Evolutionary conservation across 768 basidiomycete species (phyloP).

Genomic region (Hortiboletus campestris): DNA sequence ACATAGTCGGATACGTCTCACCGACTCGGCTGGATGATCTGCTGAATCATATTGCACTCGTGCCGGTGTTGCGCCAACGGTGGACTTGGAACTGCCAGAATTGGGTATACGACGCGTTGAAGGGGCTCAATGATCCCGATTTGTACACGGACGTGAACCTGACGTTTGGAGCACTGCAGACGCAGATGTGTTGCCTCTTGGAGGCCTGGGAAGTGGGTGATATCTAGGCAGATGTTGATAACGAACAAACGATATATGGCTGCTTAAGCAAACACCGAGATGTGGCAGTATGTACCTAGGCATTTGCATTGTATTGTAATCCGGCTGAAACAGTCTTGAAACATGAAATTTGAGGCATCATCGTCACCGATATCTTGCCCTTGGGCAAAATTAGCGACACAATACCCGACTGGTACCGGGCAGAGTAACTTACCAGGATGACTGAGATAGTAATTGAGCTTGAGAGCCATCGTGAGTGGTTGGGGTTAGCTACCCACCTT

Average conservation of each 20-base stretch:
- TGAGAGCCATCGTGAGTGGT: too few species aligned
- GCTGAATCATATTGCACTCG: constrained; percentile 12
- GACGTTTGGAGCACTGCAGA: constrained; percentile 15
- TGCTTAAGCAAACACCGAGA: background rate
- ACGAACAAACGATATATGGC: background rate
- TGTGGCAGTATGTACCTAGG: background rate
- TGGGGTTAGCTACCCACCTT: too few species aligned
- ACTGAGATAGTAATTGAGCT: too few species aligned
- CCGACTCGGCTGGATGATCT: constrained; percentile 10
- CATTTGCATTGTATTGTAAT: background rate
- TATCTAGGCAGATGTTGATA: constrained; percentile 8
- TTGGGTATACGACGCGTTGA: constrained; percentile 26
- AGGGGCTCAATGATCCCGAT: constrained; percentile 4
- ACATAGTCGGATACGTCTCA: constrained; percentile 19
- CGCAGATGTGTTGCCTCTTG: constrained; percentile 26
- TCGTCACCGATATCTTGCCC: too few species aligned
- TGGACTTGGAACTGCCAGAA: constrained; percentile 28
- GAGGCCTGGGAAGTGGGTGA: constrained; percentile 31
- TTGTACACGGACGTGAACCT: constrained; percentile 20
- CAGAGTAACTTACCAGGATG: too few species aligned
- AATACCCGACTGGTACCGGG: too few species aligned
- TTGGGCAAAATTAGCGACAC: too few species aligned
- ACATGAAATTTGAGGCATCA: background rate
- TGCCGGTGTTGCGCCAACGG: constrained; percentile 13
- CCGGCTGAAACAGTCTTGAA: background rate